A percentile compares a stretch with the other conserved stretches of the same genome.
Conservation (phyloP, 441 rosid species). For the Erodium texanum region DNA sequence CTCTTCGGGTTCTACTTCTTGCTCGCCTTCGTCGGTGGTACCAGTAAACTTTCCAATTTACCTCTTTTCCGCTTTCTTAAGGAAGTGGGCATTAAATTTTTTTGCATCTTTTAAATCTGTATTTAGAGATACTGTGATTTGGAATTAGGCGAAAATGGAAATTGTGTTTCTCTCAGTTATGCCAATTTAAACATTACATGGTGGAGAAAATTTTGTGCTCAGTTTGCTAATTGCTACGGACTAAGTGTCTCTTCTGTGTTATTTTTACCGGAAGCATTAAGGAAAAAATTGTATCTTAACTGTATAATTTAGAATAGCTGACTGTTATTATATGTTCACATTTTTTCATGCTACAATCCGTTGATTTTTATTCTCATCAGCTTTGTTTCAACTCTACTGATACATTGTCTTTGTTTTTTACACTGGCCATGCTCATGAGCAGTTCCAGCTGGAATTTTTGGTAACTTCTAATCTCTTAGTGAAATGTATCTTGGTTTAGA, state of each 20-base stretch:
- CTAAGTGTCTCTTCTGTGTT: neutral
- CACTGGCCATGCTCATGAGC: slow-evolving; percentile 19
- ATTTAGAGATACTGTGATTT: neutral
- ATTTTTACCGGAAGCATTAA: slow-evolving; percentile 1
- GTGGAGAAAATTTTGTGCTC: neutral
- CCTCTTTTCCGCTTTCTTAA: neutral
- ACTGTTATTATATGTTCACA: neutral
- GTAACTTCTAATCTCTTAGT: slow-evolving; percentile 29
- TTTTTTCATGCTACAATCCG: neutral
- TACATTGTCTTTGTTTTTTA: slow-evolving; percentile 18
- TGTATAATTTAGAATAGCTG: neutral
- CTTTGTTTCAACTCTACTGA: slow-evolving; percentile 21
- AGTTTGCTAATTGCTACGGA: neutral
- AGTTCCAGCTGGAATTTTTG: slow-evolving; percentile 97
- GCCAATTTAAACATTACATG: neutral
- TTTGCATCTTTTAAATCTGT: neutral
- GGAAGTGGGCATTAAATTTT: neutral
- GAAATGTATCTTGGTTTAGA: slow-evolving; percentile 1
- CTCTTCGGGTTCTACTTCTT: slow-evolving; percentile 49
- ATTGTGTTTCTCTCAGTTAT: neutral
- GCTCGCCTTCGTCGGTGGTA: slow-evolving; percentile 38
- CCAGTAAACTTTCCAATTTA: slow-evolving; percentile 41
- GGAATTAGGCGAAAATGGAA: too few relatives aligned
- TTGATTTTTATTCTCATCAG: slow-evolving; percentile 3
- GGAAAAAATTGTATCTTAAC: neutral